phyloP scores from a whole-genome alignment of 2,329 filamentous ascomycete species.

The Cercospora zeina region DNA sequence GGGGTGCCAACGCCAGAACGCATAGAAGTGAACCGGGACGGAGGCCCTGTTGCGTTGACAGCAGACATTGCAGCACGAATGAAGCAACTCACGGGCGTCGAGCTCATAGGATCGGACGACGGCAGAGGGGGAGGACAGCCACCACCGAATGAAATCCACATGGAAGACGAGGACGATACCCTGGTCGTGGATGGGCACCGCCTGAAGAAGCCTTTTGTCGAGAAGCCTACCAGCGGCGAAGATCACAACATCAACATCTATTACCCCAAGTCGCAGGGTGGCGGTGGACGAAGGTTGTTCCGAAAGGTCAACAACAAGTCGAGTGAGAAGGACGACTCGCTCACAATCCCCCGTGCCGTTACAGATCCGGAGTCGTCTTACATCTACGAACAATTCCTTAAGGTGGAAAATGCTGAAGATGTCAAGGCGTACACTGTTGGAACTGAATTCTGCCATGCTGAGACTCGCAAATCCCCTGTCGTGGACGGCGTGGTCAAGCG shows the following conservation, averaged over 20 bases:
- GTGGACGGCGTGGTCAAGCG: constrained; percentile 94
- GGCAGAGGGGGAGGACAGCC: constrained; percentile 61
- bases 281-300: constrained; percentile 88
- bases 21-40: constrained; percentile 88
- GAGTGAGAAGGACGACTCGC: constrained; percentile 81
- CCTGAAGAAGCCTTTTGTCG: constrained; percentile 91
- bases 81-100: constrained; percentile 75
- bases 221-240: constrained; percentile 97
- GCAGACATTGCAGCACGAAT: constrained; percentile 78
- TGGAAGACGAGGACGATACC: constrained; percentile 87
- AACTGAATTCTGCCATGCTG: constrained; percentile 87
- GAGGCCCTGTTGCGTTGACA: constrained; percentile 76
- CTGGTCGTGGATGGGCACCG: constrained; percentile 80
- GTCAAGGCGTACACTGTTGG: constrained; percentile 99
- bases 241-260: constrained; percentile 99
- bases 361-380: constrained; percentile 81
- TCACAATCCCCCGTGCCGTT: constrained; percentile 76
- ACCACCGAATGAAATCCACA: constrained; percentile 68
- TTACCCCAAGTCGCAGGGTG: constrained; percentile 81
- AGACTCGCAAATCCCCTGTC: constrained; percentile 94
- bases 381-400: constrained; percentile 95
- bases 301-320: constrained; percentile 99
- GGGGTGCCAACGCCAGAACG: constrained; percentile 85
- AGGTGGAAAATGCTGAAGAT: constrained; percentile 95
- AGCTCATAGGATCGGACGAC: constrained; percentile 68